These are phyloP conservation scores for Cetraspora pellucida DNA, from an alignment of 192 early-diverging fungal genomes.

Conservation along the genomic window DNA sequence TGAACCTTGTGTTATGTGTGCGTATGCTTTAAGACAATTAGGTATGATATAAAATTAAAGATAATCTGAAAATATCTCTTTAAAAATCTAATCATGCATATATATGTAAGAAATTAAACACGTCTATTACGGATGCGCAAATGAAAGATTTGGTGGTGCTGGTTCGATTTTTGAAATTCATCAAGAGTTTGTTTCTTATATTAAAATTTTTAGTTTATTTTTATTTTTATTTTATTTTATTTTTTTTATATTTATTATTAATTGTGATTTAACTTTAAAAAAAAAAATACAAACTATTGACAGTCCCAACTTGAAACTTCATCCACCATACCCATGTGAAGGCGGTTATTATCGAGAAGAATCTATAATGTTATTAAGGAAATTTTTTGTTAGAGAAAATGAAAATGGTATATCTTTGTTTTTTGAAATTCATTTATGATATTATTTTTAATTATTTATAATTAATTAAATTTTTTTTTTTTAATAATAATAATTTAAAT, in stretches of 20 bases:
- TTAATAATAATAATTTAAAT: not conserved
- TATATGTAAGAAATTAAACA: slow-evolving; percentile 60
- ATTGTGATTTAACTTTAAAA: not conserved
- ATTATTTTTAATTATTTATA: not conserved
- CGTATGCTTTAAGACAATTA: slow-evolving; percentile 83
- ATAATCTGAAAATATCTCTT: not conserved
- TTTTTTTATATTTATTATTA: slow-evolving; percentile 6
- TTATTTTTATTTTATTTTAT: slow-evolving; percentile 20
- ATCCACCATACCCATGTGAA: slow-evolving; percentile 58
- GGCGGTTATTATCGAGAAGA: slow-evolving; percentile 77
- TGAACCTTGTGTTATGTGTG: slow-evolving; percentile 99
- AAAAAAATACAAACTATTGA: not conserved
- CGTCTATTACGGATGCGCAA: slow-evolving; percentile 91
- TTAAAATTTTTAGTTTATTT: not conserved
- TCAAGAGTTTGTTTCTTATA: slow-evolving; percentile 59
- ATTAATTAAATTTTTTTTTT: not conserved
- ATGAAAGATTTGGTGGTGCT: slow-evolving; percentile 96
- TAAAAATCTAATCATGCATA: not conserved
- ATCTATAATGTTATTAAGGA: slow-evolving; percentile 82
- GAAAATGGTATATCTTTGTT: slow-evolving; percentile 60
- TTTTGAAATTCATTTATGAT: not conserved
- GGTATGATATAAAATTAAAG: slow-evolving; percentile 38
- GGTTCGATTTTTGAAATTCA: slow-evolving; percentile 87
- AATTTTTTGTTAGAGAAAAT: slow-evolving; percentile 95
- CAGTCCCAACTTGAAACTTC: slow-evolving; percentile 33